Percentiles rank a stretch among this genome's conserved stretches.
phyloP scores from a whole-genome alignment of 2,329 filamentous ascomycete genomes.

The Talaromyces sp. region DNA sequence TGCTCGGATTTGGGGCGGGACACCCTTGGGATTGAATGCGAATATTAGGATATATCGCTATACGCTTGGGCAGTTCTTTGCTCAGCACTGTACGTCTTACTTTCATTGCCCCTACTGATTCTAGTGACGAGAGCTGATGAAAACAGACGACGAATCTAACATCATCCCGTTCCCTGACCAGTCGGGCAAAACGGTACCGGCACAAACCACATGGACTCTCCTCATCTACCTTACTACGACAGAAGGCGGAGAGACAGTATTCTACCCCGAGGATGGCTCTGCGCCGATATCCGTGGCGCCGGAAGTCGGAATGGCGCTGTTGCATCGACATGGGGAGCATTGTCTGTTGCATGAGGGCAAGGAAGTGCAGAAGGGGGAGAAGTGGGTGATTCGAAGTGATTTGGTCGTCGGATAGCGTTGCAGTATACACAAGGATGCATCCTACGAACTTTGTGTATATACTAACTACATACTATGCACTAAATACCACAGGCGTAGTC shows the following conservation, averaged over 20 bases:
- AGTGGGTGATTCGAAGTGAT: slow-evolving; percentile 87
- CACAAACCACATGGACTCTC: slow-evolving; percentile 84
- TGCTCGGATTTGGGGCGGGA: slow-evolving; percentile 65
- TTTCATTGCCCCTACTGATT: neutral
- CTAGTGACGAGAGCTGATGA: slow-evolving; percentile 15
- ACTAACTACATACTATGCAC: no score
- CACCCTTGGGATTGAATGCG: slow-evolving; percentile 77
- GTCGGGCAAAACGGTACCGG: slow-evolving; percentile 43
- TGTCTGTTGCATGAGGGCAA: slow-evolving; percentile 86
- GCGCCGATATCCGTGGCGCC: slow-evolving; percentile 66
- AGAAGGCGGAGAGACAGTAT: slow-evolving; percentile 82
- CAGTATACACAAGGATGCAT: no score
- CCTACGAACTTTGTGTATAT: no score
- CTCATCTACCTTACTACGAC: slow-evolving; percentile 85
- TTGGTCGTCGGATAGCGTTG: slow-evolving; percentile 45
- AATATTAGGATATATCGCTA: slow-evolving; percentile 91
- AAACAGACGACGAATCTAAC: slow-evolving; percentile 86
- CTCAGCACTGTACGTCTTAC: slow-evolving; percentile 72
- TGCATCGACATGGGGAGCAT: slow-evolving; percentile 85
- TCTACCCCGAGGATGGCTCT: slow-evolving; percentile 65
- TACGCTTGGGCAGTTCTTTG: slow-evolving; percentile 81
- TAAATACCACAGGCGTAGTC: no score
- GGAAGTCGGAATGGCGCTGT: slow-evolving; percentile 77
- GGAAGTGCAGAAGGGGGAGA: slow-evolving; percentile 75
- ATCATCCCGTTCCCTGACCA: slow-evolving; percentile 56